Evolutionary conservation across 148 eudicot genomes (phyloP).

Genomic region (Rhododendron vialii): DNA sequence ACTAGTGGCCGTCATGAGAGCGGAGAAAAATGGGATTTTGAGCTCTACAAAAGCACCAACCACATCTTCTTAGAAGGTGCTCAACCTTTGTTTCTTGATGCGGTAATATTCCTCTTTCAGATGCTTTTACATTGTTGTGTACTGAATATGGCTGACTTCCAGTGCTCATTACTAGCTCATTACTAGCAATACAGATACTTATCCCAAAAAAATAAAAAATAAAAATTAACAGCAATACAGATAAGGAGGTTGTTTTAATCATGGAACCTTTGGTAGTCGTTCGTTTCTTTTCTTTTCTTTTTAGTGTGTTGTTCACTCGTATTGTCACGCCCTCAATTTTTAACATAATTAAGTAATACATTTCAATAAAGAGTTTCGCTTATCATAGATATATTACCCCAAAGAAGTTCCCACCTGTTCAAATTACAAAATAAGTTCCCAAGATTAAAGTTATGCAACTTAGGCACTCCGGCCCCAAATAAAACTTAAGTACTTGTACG

Average conservation of each 20-base stretch:
- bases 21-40: constrained; percentile 97
- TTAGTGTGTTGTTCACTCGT: not conserved
- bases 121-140: not conserved
- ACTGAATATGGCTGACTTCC: not conserved
- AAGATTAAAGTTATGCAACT: too few relatives aligned
- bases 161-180: not conserved
- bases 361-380: too few relatives aligned
- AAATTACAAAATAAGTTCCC: too few relatives aligned
- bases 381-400: too few relatives aligned
- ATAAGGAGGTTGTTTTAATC: not conserved
- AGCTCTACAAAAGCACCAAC: constrained; percentile 71
- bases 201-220: too few relatives aligned
- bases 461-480: too few relatives aligned
- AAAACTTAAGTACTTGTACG: too few relatives aligned
- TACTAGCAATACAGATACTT: not conserved
- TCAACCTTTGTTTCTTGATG: constrained; percentile 82
- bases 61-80: constrained; percentile 57
- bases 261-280: not conserved
- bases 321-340: too few relatives aligned
- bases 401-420: too few relatives aligned
- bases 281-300: not conserved
- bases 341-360: too few relatives aligned
- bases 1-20: constrained; percentile 96
- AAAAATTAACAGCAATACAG: too few relatives aligned
- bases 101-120: constrained; percentile 41